Evolutionary conservation across 164 flowering plant genomes (phyloP), one percentile per base, ranked within the genome.

Genomic region (Vitis labrusca): DNA sequence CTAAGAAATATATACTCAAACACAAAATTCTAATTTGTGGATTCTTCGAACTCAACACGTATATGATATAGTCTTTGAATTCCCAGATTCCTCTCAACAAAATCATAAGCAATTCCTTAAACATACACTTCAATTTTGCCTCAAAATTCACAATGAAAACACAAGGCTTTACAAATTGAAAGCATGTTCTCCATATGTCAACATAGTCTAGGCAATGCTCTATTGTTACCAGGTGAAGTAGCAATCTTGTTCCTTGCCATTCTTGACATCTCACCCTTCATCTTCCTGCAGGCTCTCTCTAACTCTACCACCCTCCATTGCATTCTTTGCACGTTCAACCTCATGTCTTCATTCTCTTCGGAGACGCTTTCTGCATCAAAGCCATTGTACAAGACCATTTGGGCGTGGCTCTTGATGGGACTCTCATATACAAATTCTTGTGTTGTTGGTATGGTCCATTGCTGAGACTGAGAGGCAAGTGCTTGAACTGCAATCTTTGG

Each of bases 401-500:
- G 66, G 17, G 64, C 58, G n/a, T 70, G 64, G 11, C 69, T 62
- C 16, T 13, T 71, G 17, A 63, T 47, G 14, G 75, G 70, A 64
- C 61, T 71, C 64, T 64, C 53, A 8, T 51, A 50, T 8, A 2
- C 64, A 29, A 49, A 4, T 30, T 68, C 65, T 32, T 3, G 44
- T 37, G 19, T 63, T n/a, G 15, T 61, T 63, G 80, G 71, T 32
- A 70, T 7, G 52, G 69, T 83, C 61, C 82, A 72, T 66, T 79
- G 80, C 59, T 88, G 94, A 13, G 92, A 83, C 13, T 71, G 44
- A 37, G 44, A 3, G 27, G 44, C 76, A 1, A 93, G 90, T 2
- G 98, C 98, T 79, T 86, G 79, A 32, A 91, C 74, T 8, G 97
- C 81, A 2, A 84, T 61, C 63, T 82, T 81, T 10, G 98, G 95